These are phyloP conservation scores for Saccharomyces kudriavzevii DNA, from an alignment of 805 yeast species.

Conservation along the genomic window DNA sequence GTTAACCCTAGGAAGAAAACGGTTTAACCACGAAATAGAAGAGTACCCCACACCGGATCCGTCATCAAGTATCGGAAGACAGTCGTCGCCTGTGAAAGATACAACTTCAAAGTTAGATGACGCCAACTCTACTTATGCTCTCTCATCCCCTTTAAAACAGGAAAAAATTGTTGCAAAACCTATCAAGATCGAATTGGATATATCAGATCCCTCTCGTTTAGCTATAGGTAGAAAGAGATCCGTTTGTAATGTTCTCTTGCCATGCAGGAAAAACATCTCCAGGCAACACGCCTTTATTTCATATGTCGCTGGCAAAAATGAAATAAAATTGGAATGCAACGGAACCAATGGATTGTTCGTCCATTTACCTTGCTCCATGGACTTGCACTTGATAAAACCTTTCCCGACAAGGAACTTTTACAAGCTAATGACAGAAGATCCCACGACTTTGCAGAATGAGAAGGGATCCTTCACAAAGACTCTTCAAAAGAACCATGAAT, in stretches of 20 bases:
- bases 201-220: slow-evolving; percentile 14
- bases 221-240: slow-evolving; percentile 27
- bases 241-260: slow-evolving; percentile 27
- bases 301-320: slow-evolving; percentile 34
- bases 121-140: neutral
- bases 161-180: neutral
- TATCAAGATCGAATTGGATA: slow-evolving; percentile 11
- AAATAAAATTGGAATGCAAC: slow-evolving; percentile 53
- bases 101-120: neutral
- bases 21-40: slow-evolving; percentile 13
- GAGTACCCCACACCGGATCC: slow-evolving; percentile 70
- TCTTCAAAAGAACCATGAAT: slow-evolving; percentile 9
- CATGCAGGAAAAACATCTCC: slow-evolving; percentile 27
- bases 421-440: slow-evolving; percentile 11
- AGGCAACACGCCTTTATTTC: slow-evolving; percentile 31
- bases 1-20: neutral
- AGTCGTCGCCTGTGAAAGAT: slow-evolving; percentile 31
- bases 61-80: slow-evolving; percentile 44
- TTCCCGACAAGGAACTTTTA: slow-evolving; percentile 17
- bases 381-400: slow-evolving; percentile 26
- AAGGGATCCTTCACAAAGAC: slow-evolving; percentile 15
- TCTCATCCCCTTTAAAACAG: neutral
- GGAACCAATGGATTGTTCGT: slow-evolving; percentile 79
- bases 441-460: slow-evolving; percentile 3
- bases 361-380: slow-evolving; percentile 44